These are phyloP conservation scores for Daldinia bambusicola DNA, from an alignment of 495 filamentous ascomycete species.

Conservation along the genomic window DNA sequence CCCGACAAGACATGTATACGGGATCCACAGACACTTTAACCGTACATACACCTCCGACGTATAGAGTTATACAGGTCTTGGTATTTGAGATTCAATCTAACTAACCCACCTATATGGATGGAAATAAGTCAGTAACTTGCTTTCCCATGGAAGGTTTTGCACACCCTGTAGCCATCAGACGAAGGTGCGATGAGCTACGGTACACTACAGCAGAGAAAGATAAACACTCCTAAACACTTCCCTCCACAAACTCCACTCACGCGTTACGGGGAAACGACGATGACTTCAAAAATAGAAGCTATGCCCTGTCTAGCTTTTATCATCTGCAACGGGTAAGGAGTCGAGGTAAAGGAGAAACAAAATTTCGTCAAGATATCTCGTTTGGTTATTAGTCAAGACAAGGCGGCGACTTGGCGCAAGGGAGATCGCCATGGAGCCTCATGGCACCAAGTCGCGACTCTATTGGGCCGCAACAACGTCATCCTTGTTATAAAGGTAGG, in stretches of 20 bases:
- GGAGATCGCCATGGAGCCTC: conserved; percentile 44
- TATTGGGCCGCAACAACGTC: conserved; percentile 23
- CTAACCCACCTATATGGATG: conserved; percentile 4
- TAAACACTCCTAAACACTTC: not conserved
- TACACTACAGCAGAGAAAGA: too few species aligned
- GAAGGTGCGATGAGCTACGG: conserved; percentile 1
- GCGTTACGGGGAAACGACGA: conserved; percentile 23
- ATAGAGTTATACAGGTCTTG: conserved; percentile 19
- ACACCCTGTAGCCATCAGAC: conserved; percentile 1
- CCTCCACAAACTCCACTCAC: conserved; percentile 7
- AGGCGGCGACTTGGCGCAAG: conserved; percentile 37
- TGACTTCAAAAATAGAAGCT: conserved; percentile 40
- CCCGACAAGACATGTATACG: conserved; percentile 28
- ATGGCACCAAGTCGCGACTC: conserved; percentile 10
- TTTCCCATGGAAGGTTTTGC: not conserved
- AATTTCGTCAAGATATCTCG: conserved; percentile 21
- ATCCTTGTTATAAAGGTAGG: conserved; percentile 9
- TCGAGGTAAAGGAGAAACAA: conserved; percentile 30
- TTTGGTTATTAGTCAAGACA: conserved; percentile 23
- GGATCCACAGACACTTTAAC: conserved; percentile 34
- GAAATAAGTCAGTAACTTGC: not conserved
- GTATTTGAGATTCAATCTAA: conserved; percentile 10
- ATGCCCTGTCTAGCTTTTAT: conserved; percentile 4
- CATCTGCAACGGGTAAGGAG: conserved; percentile 15
- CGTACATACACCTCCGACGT: conserved; percentile 14